These are phyloP conservation scores for Secale cereale DNA, from an alignment of 176 grass and related monocot genomes.

Conservation along the genomic window DNA sequence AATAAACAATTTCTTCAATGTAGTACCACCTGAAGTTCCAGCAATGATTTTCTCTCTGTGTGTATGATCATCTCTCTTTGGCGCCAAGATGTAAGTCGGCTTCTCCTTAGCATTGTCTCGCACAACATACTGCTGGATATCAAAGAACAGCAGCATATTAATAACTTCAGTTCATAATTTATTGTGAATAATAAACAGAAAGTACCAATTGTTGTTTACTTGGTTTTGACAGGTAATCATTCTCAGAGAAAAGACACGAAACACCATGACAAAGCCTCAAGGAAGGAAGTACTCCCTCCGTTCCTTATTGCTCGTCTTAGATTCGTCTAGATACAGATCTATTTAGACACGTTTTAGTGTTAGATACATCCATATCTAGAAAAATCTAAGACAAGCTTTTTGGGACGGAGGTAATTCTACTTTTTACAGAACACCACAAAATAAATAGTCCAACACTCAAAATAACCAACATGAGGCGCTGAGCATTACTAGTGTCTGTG, in stretches of 20 bases:
- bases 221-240: slow-evolving; percentile 5
- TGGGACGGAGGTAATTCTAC: not conserved
- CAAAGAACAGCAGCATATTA: slow-evolving; percentile 26
- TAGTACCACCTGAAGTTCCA: slow-evolving; percentile 43
- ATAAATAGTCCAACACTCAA: not conserved
- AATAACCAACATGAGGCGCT: not conserved
- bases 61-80: slow-evolving; percentile 72
- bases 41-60: slow-evolving; percentile 44
- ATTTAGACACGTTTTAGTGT: too few relatives aligned
- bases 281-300: not conserved
- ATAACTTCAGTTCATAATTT: not conserved
- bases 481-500: not conserved
- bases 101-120: slow-evolving; percentile 78
- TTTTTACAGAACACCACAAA: not conserved
- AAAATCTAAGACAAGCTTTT: too few relatives aligned
- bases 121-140: slow-evolving; percentile 62
- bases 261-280: not conserved
- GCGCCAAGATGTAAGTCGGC: slow-evolving; percentile 72
- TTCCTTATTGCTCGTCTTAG: too few relatives aligned
- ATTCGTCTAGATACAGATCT: too few relatives aligned
- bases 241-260: not conserved
- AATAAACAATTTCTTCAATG: slow-evolving; percentile 32
- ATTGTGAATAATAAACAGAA: not conserved
- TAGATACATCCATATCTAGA: too few relatives aligned
- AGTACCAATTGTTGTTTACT: slow-evolving; percentile 1